phyloP scores from a whole-genome alignment of 208 protist species.

The Leishmania lainsoni region DNA sequence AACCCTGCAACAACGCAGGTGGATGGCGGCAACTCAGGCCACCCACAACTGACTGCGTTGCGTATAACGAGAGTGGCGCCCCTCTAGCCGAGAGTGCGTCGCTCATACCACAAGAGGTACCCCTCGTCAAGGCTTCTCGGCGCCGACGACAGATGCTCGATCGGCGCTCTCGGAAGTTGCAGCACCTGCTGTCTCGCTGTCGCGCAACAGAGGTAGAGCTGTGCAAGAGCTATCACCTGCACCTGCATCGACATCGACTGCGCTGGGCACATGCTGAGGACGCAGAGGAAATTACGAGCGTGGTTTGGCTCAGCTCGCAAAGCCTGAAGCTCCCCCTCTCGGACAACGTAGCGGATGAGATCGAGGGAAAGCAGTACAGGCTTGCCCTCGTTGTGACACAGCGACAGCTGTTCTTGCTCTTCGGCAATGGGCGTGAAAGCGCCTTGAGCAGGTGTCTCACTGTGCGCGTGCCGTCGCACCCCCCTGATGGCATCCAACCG shows the following conservation, averaged over 20 bases:
- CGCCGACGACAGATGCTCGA: conserved; percentile 5
- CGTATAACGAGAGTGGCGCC: too few species aligned
- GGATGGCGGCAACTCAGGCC: neutral
- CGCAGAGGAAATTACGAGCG: conserved; percentile 27
- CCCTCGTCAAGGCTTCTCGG: neutral
- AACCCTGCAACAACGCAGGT: neutral
- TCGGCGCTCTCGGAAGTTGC: conserved; percentile 15
- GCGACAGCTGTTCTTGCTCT: conserved; percentile 22
- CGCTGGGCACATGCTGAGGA: conserved; percentile 20
- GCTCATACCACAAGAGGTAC: neutral
- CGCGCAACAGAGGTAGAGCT: conserved; percentile 14
- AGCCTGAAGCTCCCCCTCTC: neutral
- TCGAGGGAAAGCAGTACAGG: neutral
- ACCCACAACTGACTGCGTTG: neutral
- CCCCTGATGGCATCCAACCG: neutral
- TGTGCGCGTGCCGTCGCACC: conserved; percentile 1
- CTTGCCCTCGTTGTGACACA: conserved; percentile 30
- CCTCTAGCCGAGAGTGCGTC: neutral
- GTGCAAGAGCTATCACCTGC: conserved; percentile 16
- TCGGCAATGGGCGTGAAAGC: conserved; percentile 14
- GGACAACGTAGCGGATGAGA: neutral
- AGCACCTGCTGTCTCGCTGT: conserved; percentile 9
- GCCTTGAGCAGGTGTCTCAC: conserved; percentile 8
- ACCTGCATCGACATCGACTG: conserved; percentile 32
- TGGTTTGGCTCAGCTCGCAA: conserved; percentile 27